Evolutionary conservation across 768 basidiomycete genomes (phyloP).

Genomic region (Russula virescens): DNA sequence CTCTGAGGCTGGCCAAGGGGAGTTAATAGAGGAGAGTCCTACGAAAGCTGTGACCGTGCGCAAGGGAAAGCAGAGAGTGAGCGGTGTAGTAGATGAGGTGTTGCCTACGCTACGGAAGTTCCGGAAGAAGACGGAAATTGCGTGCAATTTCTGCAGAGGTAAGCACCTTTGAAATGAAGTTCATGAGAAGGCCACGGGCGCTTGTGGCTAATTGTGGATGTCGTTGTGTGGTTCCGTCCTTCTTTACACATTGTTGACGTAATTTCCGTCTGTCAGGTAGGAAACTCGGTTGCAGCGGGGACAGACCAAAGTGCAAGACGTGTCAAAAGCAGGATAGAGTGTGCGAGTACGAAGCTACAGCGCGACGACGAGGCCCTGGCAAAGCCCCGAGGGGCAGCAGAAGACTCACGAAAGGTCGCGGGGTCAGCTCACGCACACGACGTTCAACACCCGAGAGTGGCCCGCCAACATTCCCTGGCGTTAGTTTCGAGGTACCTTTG

Average conservation of each 20-base stretch:
- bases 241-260: constrained; percentile 14
- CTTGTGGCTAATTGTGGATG: constrained; percentile 16
- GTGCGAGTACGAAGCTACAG: constrained; percentile 49
- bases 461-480: background rate
- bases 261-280: constrained; percentile 42
- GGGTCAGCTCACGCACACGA: background rate
- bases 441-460: constrained; percentile 1
- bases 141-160: constrained; percentile 79
- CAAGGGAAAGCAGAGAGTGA: constrained; percentile 18
- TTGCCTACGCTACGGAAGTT: constrained; percentile 20
- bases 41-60: background rate
- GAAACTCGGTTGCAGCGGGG: constrained; percentile 71
- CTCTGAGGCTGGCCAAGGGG: constrained; percentile 16
- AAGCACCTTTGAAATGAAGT: constrained; percentile 26
- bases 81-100: background rate
- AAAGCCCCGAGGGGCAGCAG: constrained; percentile 58
- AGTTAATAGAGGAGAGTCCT: constrained; percentile 5
- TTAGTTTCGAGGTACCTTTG: constrained; percentile 4
- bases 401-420: constrained; percentile 8
- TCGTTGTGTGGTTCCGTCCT: constrained; percentile 7
- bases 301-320: constrained; percentile 55
- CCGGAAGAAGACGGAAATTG: constrained; percentile 49
- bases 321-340: constrained; percentile 48
- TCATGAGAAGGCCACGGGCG: constrained; percentile 7
- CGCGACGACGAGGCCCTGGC: constrained; percentile 65